Base-by-base conservation (phyloP, 208 protist species). In the Angomonas deanei region DNA sequence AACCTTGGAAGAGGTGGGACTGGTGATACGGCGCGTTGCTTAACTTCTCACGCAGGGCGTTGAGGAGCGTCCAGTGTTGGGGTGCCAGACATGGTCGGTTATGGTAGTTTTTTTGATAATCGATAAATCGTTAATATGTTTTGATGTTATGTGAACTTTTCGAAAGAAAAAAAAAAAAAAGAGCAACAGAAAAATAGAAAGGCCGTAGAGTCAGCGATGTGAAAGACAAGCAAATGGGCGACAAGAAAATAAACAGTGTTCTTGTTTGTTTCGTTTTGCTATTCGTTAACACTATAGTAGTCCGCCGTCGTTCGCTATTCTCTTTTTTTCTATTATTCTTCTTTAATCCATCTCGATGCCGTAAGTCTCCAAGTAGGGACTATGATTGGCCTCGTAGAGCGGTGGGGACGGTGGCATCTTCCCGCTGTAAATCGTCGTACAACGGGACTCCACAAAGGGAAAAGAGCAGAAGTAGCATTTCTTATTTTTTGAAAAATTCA, bases 381-480 rank as follows among this genome's bases (percentile, higher is more conserved):
- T 61, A 70, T 94, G 88, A 49, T 92, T 59, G 23, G 85, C 71
- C 42, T 92, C 85, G 64, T 85, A 80, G 42, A 88, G 50, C 27
- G 83, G 81, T 19, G 79, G 74, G 34, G 61, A 60, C 17, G 66
- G 48, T 3, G 68, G 52, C 23, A 70, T 55, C 46, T 69, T 76
- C 26, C 78, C 61, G 59, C 75, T 87, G 61, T 82, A 91, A 27
- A 92, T 31, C 8, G 79, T 83, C 32, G 70, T 58, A 48, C 71
- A 86, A 0, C 72, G 68, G 11, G 48, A 26, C 2, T 36, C 61
- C 61, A 89, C 78, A 64, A 74, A 88, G 0, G 88, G 88, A 0
- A 78, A 78, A 21, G 66, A 57, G 60, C 88, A 94, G 10, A 80
- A 32, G 64, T 89, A 91, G 72, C 88, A 94, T 21, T 76, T 76